These are phyloP conservation scores for Morella rubra DNA, from an alignment of 306 rosid genomes.

Conservation along the genomic window DNA sequence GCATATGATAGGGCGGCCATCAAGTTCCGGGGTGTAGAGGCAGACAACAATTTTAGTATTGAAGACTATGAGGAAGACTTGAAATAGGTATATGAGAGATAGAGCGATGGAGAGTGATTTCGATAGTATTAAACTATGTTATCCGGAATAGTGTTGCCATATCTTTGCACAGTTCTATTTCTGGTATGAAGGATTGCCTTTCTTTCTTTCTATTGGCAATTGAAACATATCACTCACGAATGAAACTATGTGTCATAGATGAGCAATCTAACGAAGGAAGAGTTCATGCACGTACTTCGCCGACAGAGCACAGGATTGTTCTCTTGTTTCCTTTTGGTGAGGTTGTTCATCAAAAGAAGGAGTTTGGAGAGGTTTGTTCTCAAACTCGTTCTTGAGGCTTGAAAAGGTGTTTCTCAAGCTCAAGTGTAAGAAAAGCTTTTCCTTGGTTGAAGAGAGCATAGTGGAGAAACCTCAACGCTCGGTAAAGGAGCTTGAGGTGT, in stretches of 20 bases:
- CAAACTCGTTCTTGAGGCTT: too few relatives aligned
- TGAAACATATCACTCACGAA: background rate
- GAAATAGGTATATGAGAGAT: slow-evolving; percentile 63
- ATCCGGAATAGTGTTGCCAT: slow-evolving; percentile 38
- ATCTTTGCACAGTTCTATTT: slow-evolving; percentile 10
- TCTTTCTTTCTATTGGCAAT: background rate
- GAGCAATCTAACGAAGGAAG: slow-evolving; percentile 92
- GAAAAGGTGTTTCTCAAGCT: too few relatives aligned
- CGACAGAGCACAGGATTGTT: slow-evolving; percentile 99
- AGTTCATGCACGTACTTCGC: slow-evolving; percentile 97
- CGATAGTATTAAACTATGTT: slow-evolving; percentile 17
- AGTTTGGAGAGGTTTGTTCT: too few relatives aligned
- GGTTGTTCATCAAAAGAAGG: too few relatives aligned
- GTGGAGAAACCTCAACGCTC: too few relatives aligned
- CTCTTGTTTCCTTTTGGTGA: too few relatives aligned
- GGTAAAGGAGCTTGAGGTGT: too few relatives aligned
- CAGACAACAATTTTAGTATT: slow-evolving; percentile 86
- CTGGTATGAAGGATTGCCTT: background rate
- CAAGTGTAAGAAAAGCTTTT: too few relatives aligned
- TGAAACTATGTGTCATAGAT: slow-evolving; percentile 52
- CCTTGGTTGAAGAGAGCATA: too few relatives aligned
- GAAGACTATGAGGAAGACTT: slow-evolving; percentile 91
- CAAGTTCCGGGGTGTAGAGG: slow-evolving; percentile 92
- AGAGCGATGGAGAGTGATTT: background rate
- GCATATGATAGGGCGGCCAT: slow-evolving; percentile 99